Conservation (phyloP, 2,329 filamentous ascomycete genomes). For the Aspergillus melleus region DNA sequence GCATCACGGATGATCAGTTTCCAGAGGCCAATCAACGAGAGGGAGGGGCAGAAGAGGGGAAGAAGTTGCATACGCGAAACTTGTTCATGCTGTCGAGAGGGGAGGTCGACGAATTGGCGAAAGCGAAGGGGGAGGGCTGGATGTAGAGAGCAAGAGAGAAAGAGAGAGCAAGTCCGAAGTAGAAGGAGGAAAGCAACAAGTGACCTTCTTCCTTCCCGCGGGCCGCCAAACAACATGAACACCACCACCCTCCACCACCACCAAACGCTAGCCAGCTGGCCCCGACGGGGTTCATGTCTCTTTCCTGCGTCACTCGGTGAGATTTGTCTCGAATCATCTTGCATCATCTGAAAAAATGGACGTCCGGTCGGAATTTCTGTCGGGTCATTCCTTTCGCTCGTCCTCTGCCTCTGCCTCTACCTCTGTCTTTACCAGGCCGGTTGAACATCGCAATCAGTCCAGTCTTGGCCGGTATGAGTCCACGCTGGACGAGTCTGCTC, state of each 20-base stretch:
- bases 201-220: neutral
- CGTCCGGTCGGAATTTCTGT: conserved; percentile 29
- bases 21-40: neutral
- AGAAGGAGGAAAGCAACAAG: neutral
- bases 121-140: neutral
- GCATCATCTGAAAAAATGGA: conserved; percentile 29
- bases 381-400: conserved; percentile 28
- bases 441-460: conserved; percentile 23
- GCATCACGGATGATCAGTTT: conserved; percentile 6
- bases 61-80: conserved; percentile 31
- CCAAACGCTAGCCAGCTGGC: conserved; percentile 3
- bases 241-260: neutral
- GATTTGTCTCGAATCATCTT: neutral
- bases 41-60: neutral
- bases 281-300: conserved; percentile 1
- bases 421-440: conserved; percentile 18
- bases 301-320: conserved; percentile 8
- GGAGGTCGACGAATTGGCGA: neutral
- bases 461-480: conserved; percentile 26
- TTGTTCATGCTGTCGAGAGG: conserved; percentile 27
- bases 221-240: neutral
- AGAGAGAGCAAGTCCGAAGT: neutral
- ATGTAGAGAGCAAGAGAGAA: neutral
- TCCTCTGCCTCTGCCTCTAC: conserved; percentile 29
- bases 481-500: conserved; percentile 32